Base-by-base conservation (phyloP, 768 basidiomycete genomes). In the Suillus decipiens region DNA sequence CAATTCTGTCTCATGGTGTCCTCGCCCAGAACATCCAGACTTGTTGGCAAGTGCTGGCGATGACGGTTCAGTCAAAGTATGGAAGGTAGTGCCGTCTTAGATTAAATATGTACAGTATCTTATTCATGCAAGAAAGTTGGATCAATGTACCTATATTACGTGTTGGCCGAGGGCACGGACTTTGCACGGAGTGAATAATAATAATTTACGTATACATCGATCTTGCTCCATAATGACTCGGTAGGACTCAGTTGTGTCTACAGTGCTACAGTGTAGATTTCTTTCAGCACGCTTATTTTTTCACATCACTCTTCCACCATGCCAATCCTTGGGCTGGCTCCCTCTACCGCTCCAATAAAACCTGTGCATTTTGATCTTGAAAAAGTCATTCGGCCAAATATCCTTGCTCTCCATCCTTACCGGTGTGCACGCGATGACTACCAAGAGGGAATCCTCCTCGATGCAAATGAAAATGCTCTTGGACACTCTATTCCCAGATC, bases 361-460 rank as follows among this genome's bases (percentile, higher is more conserved):
- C 94, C 96, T 0, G 74, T 86, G 2, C 96, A 97, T 76, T 99
- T 97, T 71, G 80, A 87, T 69, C 88, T 99, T 63, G 88, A 92
- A 76, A 76, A 79, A 39, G 90, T 92, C 61, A 91, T 98, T 68
- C 84, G 96, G n/a, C 90, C 93, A 2, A 99, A 99, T 72, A 96
- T 99, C 70, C 89, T 97, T 55, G 79, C 92, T 0, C 81, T 99
- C 15, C 87, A 89, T 55, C 97, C 97, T 0, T 99, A 99, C 76
- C 88, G 96, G 36, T 98, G 95, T 70, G 97, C 97, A 1, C 83
- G 97, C 54, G 96, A 99, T 71, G 96, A 99, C 78, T 99, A 97
- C 78, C 86, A 88, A 55, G 79, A 86, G 2, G 96, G 96, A 28
- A 89, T 98, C 69, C 86, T 99, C 33, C 86, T 99, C 24, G 97